phyloP scores from a whole-genome alignment of 331 rosid genomes.

The Cydonia oblonga region DNA sequence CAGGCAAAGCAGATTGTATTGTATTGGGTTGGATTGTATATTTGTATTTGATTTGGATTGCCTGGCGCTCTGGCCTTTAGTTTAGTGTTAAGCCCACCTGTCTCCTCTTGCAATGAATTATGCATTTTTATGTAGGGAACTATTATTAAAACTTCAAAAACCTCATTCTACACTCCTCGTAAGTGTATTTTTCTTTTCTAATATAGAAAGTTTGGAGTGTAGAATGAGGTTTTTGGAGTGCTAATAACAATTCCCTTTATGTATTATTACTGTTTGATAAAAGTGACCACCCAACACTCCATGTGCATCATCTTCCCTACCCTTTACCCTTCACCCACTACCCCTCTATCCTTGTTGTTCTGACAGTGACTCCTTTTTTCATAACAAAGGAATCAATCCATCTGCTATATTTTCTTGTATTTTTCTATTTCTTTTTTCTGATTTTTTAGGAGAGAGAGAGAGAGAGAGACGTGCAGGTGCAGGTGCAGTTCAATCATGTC shows the following conservation, averaged over 20 bases:
- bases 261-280: not conserved
- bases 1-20: not conserved
- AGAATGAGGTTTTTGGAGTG: no score
- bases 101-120: not conserved
- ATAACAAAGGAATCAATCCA: slow-evolving; percentile 31
- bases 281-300: slow-evolving; percentile 47
- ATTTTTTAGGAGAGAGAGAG: slow-evolving; percentile 7
- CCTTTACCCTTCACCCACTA: no score
- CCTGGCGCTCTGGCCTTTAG: not conserved
- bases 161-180: no score
- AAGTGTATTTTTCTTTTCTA: no score
- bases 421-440: slow-evolving; percentile 19
- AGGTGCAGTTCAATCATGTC: not conserved
- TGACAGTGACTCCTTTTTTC: slow-evolving; percentile 28
- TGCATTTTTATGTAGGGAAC: no score
- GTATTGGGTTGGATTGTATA: no score
- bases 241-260: no score
- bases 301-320: slow-evolving; percentile 53
- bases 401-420: not conserved
- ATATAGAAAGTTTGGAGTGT: no score
- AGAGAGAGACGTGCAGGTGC: slow-evolving; percentile 27
- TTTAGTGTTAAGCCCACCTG: not conserved
- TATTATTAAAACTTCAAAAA: no score
- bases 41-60: no score
- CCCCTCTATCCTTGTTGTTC: slow-evolving; percentile 3